A percentile compares a stretch with the other conserved stretches of the same genome.
Conservation (phyloP, 352 stramenopile genomes). For the Achlya hypogyna region DNA sequence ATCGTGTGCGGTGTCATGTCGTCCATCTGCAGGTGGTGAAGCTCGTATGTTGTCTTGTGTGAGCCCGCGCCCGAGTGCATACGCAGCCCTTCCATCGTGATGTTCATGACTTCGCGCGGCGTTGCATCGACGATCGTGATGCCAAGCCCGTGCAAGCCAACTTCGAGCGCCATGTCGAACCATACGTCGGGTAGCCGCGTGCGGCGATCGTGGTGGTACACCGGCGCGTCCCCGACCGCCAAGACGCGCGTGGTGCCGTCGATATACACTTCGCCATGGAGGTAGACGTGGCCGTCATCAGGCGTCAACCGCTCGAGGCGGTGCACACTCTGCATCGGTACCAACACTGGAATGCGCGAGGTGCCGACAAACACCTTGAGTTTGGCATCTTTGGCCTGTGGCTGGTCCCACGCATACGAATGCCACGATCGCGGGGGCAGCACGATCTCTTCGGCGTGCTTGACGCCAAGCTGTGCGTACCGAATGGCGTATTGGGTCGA, state of each 20-base stretch:
- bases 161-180: slow-evolving; percentile 60
- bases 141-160: slow-evolving; percentile 60
- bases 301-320: slow-evolving; percentile 43
- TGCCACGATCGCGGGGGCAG: slow-evolving; percentile 60
- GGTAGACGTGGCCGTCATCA: slow-evolving; percentile 22
- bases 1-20: slow-evolving; percentile 66
- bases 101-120: slow-evolving; percentile 73
- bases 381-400: slow-evolving; percentile 37
- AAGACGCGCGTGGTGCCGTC: slow-evolving; percentile 71
- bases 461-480: slow-evolving; percentile 58
- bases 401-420: slow-evolving; percentile 76
- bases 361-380: slow-evolving; percentile 50
- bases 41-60: slow-evolving; percentile 22
- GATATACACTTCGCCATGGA: slow-evolving; percentile 82
- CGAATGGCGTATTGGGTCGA: slow-evolving; percentile 58
- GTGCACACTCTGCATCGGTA: slow-evolving; percentile 72
- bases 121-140: slow-evolving; percentile 72
- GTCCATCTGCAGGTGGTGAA: slow-evolving; percentile 82
- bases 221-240: slow-evolving; percentile 59
- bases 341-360: slow-evolving; percentile 57
- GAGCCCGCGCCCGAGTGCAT: slow-evolving; percentile 25
- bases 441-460: slow-evolving; percentile 53
- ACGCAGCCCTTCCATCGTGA: slow-evolving; percentile 78
- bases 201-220: slow-evolving; percentile 48
- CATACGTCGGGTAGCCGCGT: slow-evolving; percentile 61